Conservation (phyloP, 352 stramenopile species). For the Globisporangium apiculatum region DNA sequence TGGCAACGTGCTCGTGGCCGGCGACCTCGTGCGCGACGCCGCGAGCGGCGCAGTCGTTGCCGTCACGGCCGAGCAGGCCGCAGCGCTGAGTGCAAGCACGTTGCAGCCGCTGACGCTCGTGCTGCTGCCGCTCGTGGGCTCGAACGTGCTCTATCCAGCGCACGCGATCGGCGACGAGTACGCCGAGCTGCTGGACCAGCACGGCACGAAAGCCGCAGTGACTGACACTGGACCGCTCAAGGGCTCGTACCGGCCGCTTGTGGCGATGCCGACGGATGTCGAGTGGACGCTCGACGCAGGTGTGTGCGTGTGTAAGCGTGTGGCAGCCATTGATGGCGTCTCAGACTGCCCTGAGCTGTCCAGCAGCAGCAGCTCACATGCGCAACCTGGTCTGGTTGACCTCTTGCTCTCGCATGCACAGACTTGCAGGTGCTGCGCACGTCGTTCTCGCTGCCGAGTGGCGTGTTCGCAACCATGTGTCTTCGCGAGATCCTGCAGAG, state of each 20-base stretch:
- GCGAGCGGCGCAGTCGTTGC: slow-evolving; percentile 19
- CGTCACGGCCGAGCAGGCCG: slow-evolving; percentile 28
- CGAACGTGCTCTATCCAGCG: slow-evolving; percentile 33
- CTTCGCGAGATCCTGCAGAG: slow-evolving; percentile 55
- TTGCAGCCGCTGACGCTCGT: slow-evolving; percentile 28
- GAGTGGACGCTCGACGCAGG: slow-evolving; percentile 29
- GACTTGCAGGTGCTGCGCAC: slow-evolving; percentile 16
- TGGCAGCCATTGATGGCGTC: too few relatives aligned
- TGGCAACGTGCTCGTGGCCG: slow-evolving; percentile 34
- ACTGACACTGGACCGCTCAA: slow-evolving; percentile 36
- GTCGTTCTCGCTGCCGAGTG: slow-evolving; percentile 51
- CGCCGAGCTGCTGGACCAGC: slow-evolving; percentile 36
- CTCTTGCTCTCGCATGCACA: neutral
- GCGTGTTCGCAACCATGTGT: slow-evolving; percentile 77
- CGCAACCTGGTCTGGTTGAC: neutral
- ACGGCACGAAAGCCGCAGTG: slow-evolving; percentile 35
- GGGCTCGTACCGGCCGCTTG: slow-evolving; percentile 48
- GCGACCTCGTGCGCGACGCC: slow-evolving; percentile 39
- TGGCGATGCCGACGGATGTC: slow-evolving; percentile 35
- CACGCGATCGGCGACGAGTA: slow-evolving; percentile 40
- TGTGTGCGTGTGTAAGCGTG: slow-evolving; percentile 6
- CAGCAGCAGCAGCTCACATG: too few relatives aligned
- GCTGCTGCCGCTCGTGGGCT: slow-evolving; percentile 50
- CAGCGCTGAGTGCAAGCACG: slow-evolving; percentile 25
- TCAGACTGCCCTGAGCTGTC: too few relatives aligned